A percentile compares a stretch with the other conserved stretches of the same genome.
Evolutionary conservation across 2,329 filamentous ascomycete genomes (phyloP).

Genomic region (Microdochium nivale): DNA sequence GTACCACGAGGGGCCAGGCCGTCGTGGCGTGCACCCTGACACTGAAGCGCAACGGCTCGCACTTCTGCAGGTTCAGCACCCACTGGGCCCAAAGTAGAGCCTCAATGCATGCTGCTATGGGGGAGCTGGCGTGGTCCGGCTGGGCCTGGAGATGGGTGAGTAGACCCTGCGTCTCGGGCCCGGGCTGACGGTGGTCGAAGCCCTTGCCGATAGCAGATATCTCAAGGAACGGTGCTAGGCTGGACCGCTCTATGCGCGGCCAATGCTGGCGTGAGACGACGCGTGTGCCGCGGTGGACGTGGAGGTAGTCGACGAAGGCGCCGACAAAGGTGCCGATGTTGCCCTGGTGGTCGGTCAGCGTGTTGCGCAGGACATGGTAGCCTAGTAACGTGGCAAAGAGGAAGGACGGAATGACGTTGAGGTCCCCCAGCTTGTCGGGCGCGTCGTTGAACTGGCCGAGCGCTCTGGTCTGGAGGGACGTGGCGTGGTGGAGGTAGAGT

Average conservation of each 20-base stretch:
- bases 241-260: conserved; percentile 10
- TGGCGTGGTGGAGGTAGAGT: conserved; percentile 18
- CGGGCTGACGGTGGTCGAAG: conserved; percentile 1
- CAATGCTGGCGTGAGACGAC: conserved; percentile 11
- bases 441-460: conserved; percentile 20
- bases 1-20: conserved; percentile 25
- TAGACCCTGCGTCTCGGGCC: background rate
- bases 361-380: conserved; percentile 27
- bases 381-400: conserved; percentile 21
- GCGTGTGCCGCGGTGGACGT: conserved; percentile 19
- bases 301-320: conserved; percentile 18
- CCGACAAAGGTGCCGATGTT: conserved; percentile 19
- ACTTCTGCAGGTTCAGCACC: conserved; percentile 5
- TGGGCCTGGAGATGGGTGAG: background rate
- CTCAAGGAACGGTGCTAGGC: conserved; percentile 12
- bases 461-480: conserved; percentile 19
- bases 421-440: conserved; percentile 6
- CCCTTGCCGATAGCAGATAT: background rate
- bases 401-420: conserved; percentile 19
- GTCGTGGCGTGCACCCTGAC: conserved; percentile 14
- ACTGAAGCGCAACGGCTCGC: background rate
- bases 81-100: conserved; percentile 7
- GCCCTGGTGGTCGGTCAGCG: conserved; percentile 16
- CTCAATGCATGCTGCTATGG: conserved; percentile 3
- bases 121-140: background rate